Conservation (phyloP, 139 green algal genomes). For the Mychonastes homosphaera region DNA sequence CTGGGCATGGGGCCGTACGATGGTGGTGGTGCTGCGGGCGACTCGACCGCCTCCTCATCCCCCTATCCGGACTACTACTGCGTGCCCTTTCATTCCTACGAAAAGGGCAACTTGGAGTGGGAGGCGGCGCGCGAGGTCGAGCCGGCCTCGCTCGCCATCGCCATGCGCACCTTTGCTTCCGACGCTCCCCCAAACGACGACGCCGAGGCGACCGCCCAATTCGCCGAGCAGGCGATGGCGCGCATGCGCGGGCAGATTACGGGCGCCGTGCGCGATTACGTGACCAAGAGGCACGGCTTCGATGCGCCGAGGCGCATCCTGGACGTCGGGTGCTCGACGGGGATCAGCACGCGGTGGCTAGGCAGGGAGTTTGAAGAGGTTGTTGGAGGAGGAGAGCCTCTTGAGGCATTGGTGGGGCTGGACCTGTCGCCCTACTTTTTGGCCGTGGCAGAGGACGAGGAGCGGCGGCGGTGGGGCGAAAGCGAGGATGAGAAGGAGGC, state of each 20-base stretch:
- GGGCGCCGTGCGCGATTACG: conserved; percentile 3
- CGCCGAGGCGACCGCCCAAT: conserved; percentile 14
- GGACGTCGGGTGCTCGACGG: conserved; percentile 76
- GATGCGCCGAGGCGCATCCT: conserved; percentile 30
- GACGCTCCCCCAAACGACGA: conserved; percentile 26
- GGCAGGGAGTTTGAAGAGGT: conserved; percentile 38
- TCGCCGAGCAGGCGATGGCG: conserved; percentile 19
- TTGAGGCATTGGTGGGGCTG: conserved; percentile 43
- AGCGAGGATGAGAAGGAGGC: background rate
- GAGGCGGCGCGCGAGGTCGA: conserved; percentile 67
- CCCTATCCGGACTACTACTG: too few relatives aligned
- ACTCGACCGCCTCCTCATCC: too few relatives aligned
- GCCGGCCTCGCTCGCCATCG: conserved; percentile 50
- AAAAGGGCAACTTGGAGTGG: too few relatives aligned
- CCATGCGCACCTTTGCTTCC: conserved; percentile 45
- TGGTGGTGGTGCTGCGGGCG: too few relatives aligned
- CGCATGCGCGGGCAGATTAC: conserved; percentile 27
- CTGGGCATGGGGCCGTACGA: too few relatives aligned
- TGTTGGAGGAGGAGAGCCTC: background rate
- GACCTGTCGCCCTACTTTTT: conserved; percentile 82
- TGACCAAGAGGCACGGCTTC: conserved; percentile 15
- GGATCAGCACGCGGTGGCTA: conserved; percentile 62
- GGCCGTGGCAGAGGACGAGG: conserved; percentile 64
- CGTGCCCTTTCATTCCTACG: too few relatives aligned
- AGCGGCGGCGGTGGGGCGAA: conserved; percentile 21